phyloP scores from a whole-genome alignment of 176 grass and related monocot genomes.

The Dendrocalamus sinicus region DNA sequence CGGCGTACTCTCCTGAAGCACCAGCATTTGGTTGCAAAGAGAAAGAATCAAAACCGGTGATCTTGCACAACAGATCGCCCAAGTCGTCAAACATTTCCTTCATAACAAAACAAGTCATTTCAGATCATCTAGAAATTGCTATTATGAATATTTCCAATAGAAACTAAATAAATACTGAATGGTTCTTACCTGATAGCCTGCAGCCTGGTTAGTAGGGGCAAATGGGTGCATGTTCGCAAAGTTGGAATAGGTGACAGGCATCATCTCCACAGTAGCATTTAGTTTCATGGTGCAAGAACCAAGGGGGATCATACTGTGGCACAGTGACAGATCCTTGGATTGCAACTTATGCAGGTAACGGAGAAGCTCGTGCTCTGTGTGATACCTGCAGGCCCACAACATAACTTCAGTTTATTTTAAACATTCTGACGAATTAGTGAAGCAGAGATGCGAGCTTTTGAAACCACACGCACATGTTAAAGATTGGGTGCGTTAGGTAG shows the following conservation, averaged over 20 bases:
- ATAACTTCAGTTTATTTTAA: constrained; percentile 27
- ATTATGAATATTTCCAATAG: not conserved
- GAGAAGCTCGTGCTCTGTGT: constrained; percentile 96
- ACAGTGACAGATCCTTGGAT: constrained; percentile 88
- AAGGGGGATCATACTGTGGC: constrained; percentile 99
- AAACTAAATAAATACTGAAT: constrained; percentile 14
- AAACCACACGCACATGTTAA: constrained; percentile 66
- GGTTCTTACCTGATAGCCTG: constrained; percentile 78
- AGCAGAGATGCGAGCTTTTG: constrained; percentile 2
- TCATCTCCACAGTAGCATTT: constrained; percentile 97
- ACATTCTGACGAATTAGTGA: constrained; percentile 19
- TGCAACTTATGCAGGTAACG: constrained; percentile 95
- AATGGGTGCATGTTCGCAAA: constrained; percentile 94
- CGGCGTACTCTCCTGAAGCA: constrained; percentile 97
- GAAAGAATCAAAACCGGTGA: constrained; percentile 98
- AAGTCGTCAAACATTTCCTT: constrained; percentile 99
- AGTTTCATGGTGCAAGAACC: constrained; percentile 99
- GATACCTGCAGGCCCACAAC: constrained; percentile 71
- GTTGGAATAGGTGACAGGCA: constrained; percentile 94
- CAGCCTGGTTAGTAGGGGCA: constrained; percentile 79
- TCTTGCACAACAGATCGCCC: constrained; percentile 77
- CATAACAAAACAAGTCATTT: constrained; percentile 37
- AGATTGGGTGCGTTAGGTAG: constrained; percentile 88
- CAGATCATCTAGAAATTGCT: not conserved
- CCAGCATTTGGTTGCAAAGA: constrained; percentile 99